Percentiles rank a stretch among this genome's conserved stretches.
These are phyloP conservation scores for Meira nashicola DNA, from an alignment of 1,284 basidiomycete genomes.

Conservation along the genomic window DNA sequence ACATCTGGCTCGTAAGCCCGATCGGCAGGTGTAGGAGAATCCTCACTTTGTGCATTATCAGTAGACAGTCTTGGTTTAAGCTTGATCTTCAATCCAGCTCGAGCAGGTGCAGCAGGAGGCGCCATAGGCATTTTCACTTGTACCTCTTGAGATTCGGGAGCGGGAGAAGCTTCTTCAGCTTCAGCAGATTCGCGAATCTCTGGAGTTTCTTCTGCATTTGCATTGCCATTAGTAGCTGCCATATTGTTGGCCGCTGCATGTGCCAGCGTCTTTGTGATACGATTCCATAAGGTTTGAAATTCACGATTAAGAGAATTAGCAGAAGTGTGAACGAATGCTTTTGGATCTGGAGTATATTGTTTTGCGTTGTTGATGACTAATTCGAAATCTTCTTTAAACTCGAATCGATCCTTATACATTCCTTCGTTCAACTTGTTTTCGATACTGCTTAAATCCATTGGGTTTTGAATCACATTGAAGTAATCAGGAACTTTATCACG, in stretches of 20 bases:
- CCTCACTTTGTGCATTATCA: slow-evolving; percentile 9
- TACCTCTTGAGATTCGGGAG: background rate
- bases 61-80: slow-evolving; percentile 18
- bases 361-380: slow-evolving; percentile 85
- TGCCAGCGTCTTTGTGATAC: slow-evolving; percentile 50
- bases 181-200: background rate
- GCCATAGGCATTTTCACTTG: background rate
- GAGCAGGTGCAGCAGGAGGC: slow-evolving; percentile 5
- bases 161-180: background rate
- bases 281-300: slow-evolving; percentile 73
- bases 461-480: slow-evolving; percentile 80
- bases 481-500: slow-evolving; percentile 58
- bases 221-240: background rate
- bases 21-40: background rate
- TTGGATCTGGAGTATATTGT: slow-evolving; percentile 68
- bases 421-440: slow-evolving; percentile 79
- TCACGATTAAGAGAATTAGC: slow-evolving; percentile 71
- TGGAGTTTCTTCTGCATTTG: background rate
- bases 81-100: slow-evolving; percentile 11
- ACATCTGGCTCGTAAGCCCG: background rate
- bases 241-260: slow-evolving; percentile 30
- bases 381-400: slow-evolving; percentile 79
- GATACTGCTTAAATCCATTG: slow-evolving; percentile 92
- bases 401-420: slow-evolving; percentile 72
- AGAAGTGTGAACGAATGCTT: slow-evolving; percentile 70